A percentile compares a stretch with the other conserved stretches of the same genome.
These are phyloP conservation scores for Diaporthe aspalathi DNA, from an alignment of 2,329 filamentous ascomycete genomes.

Conservation along the genomic window DNA sequence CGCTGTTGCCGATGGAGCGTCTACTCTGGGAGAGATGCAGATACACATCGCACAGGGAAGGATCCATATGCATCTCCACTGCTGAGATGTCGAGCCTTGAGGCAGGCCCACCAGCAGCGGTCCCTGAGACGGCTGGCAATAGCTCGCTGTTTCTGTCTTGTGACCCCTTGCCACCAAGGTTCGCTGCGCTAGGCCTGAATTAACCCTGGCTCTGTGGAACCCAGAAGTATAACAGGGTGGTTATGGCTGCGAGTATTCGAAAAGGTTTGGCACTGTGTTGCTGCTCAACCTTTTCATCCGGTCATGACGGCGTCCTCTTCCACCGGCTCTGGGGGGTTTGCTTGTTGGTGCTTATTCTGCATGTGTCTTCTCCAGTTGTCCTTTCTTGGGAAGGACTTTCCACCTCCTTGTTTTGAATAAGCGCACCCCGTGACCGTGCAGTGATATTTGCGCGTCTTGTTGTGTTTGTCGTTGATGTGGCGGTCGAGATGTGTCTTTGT, in stretches of 20 bases:
- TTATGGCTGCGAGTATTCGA: background rate
- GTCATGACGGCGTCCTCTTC: slow-evolving; percentile 51
- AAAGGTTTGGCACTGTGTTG: background rate
- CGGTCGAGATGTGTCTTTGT: slow-evolving; percentile 72
- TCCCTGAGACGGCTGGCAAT: background rate
- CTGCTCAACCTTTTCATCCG: background rate
- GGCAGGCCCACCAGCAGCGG: background rate
- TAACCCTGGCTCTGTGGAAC: background rate
- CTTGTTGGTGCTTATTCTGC: slow-evolving; percentile 65
- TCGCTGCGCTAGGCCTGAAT: background rate
- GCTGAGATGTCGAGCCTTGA: background rate
- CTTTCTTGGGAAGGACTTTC: slow-evolving; percentile 70
- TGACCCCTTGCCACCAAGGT: background rate
- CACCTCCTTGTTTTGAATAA: slow-evolving; percentile 64
- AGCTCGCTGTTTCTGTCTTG: too few relatives aligned
- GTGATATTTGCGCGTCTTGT: slow-evolving; percentile 70
- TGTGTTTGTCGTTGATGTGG: slow-evolving; percentile 71
- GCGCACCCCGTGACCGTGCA: slow-evolving; percentile 65
- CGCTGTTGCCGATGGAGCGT: background rate
- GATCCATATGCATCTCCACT: too few relatives aligned
- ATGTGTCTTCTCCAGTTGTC: slow-evolving; percentile 74
- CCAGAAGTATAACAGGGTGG: background rate
- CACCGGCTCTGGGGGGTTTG: slow-evolving; percentile 58
- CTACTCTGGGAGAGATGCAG: background rate
- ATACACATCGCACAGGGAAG: background rate